Evolutionary conservation across 2,329 filamentous ascomycete genomes (phyloP), one percentile per base, ranked within the genome.

Genomic region (Aspergillus ochraceus): DNA sequence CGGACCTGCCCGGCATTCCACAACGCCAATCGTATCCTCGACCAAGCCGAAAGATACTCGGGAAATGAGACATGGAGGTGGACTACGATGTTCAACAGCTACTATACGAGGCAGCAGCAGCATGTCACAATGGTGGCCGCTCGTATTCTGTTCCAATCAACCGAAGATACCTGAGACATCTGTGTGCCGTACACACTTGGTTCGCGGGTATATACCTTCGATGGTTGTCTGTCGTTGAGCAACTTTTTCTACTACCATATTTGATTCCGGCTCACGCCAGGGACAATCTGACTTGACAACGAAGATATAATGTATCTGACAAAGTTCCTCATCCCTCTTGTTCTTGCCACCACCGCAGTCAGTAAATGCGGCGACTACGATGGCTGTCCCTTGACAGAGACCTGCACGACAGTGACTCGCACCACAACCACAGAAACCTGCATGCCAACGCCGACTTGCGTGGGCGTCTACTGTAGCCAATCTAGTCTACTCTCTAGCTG

Each of bases 341-440:
- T 14, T 14, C 36, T 42, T 5, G 36, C 36, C 14, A 9, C 36
- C 17, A 42, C 17, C 14, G 36, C 17, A 42, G 17, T 42, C 5
- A n/a, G 36, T 14, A 42, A n/a, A 42, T 42, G 36, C 6, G 36
- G 14, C 6, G 36, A n/a, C 36, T 57, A 59, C 2, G 60, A 60
- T 39, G 64, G 65, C 39, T 71, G 69, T 11, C 30, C 64, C 20
- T 54, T 61, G 12, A 68, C 68, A 6, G 64, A 68, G 11, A 60
- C 47, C 54, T 71, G 68, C 52, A 64, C 66, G 5, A 70, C 67
- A 1, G 64, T 62, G 22, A 68, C 65, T 30, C 65, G 69, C 46
- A 58, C 55, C 6, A 54, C 49, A 2, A 30, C 49, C 24, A 32
- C 24, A n/a, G 14, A 26, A 10, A 51, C 22, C 26, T 51, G 24